These are phyloP conservation scores for Aspergillus diversus DNA, from an alignment of 495 filamentous ascomycete species.

Conservation along the genomic window DNA sequence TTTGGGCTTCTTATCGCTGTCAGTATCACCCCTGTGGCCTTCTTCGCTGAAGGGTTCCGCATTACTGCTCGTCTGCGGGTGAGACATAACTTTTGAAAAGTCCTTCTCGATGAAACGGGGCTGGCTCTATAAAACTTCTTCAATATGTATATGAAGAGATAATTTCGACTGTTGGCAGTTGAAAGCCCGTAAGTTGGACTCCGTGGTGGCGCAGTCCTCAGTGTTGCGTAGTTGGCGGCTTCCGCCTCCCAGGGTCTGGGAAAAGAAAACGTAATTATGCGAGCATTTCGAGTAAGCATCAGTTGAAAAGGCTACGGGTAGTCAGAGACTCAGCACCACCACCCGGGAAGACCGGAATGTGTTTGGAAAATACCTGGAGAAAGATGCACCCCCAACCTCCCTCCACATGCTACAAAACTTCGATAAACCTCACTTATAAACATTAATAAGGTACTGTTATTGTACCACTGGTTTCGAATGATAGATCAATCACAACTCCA, in stretches of 20 bases:
- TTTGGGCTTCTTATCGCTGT: constrained; percentile 75
- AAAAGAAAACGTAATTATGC: neutral
- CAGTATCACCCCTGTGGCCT: constrained; percentile 43
- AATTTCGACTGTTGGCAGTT: neutral
- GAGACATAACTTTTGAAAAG: constrained; percentile 46
- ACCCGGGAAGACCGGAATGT: no score
- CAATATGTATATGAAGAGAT: neutral
- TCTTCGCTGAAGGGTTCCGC: constrained; percentile 55
- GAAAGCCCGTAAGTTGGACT: neutral
- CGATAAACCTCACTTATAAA: no score
- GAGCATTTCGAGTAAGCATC: neutral
- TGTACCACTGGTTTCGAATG: no score
- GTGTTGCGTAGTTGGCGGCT: constrained; percentile 20
- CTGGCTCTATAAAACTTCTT: neutral
- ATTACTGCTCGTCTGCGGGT: constrained; percentile 42
- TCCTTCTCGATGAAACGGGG: neutral
- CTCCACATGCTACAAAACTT: no score
- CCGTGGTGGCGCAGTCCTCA: constrained; percentile 13
- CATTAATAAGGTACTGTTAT: no score
- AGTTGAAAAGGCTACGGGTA: no score
- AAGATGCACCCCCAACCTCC: no score
- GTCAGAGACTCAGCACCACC: no score
- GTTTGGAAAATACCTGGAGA: no score
- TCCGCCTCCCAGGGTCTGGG: constrained; percentile 14
- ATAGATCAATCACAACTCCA: no score